Evolutionary conservation across 805 yeast species (phyloP), one percentile per base, ranked within the genome.

Genomic region (Candida nitratophila): DNA sequence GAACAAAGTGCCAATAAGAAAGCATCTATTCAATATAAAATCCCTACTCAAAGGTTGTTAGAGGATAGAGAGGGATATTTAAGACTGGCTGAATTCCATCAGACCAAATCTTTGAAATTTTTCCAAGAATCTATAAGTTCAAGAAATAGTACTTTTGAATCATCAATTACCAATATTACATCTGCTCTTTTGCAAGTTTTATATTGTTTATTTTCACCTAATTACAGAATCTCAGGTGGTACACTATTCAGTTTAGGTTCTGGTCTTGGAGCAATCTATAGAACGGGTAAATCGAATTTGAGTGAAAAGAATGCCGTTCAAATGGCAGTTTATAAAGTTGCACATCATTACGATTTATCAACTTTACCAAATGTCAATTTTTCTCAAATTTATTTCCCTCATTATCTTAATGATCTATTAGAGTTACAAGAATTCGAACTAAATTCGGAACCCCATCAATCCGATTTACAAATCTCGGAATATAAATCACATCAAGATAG

Each of bases 61-160:
- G 42, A 47, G 24, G 44, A 47, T n/a, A 42, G 50, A 19, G 44
- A 47, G 2, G 38, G 37, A 21, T 52, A 52, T 42, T 37, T 50
- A 17, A 37, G 41, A 35, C 26, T 53, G n/a, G 48, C 53, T 16
- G 51, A 51, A 24, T 48, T 43, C 36, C 58, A 55, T 44, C 48
- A 48, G 10, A 42, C 50, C 12, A 45, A 45, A 31, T 48, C 51
- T 12, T 39, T 55, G 5, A 42, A 48, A 34, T 39, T 44, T 21
- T 38, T 54, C 16, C 37, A 44, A 29, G 21, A 39, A 19, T 51
- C 50, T 31, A 36, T 48, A 3, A 38, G 27, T 17, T 26, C 35
- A 16, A 30, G 16, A 10, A 19, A 22, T 35, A 3, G 36, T 33
- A 47, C 47, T 31, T 40, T 42, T 15, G 44, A 47, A 19, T 31